Evolutionary conservation across 129 eudicot genomes (phyloP), one percentile per base, ranked within the genome.

Genomic region (Sambucus nigra): DNA sequence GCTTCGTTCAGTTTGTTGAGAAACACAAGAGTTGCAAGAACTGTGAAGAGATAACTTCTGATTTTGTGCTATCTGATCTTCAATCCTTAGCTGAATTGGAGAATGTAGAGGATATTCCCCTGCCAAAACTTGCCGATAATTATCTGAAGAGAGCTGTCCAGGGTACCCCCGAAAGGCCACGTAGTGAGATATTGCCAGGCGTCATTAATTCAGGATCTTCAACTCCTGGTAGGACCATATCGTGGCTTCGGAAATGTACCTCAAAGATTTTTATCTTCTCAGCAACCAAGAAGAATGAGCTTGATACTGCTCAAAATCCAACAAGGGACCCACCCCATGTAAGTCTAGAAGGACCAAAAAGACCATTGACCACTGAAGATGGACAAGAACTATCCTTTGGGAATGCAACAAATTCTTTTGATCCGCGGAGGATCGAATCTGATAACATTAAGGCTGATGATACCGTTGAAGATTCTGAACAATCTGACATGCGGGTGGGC

Each of bases 231-330:
- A 75, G 81, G 25, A 74, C 88, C 20, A 48, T 78, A 15, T 66
- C 85, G 45, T 82, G 86, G 95, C 71, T 92, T 29, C 77, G 79
- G 42, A 92, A 82, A 66, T 92, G 99, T 49, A 70, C 94, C 18
- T 72, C 85, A 2, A 87, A 74, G 70, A 71, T 87, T 48, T 59
- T 69, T 42, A 64, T 63, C 29, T 82, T 86, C 42, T 86, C 99
- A 42, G 82, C 99, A 25, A 76, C 72, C 59, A 92, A 80, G 73
- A 86, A 76, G 59, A 65, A 61, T 39, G 94, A 70, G 55, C n/a
- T n/a, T n/a, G 29, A 28, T 13, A 7, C 63, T 12, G 69, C 62
- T 33, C 66, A 72, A 23, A 59, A 57, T 59, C 55, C 23, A 24
- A 27, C 32, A 24, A 77, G 47, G 69, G 59, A 33, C 27, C 25